Evolutionary conservation across 208 protist species (phyloP), one percentile per base, ranked within the genome.

Genomic region (Trypanosoma avium): DNA sequence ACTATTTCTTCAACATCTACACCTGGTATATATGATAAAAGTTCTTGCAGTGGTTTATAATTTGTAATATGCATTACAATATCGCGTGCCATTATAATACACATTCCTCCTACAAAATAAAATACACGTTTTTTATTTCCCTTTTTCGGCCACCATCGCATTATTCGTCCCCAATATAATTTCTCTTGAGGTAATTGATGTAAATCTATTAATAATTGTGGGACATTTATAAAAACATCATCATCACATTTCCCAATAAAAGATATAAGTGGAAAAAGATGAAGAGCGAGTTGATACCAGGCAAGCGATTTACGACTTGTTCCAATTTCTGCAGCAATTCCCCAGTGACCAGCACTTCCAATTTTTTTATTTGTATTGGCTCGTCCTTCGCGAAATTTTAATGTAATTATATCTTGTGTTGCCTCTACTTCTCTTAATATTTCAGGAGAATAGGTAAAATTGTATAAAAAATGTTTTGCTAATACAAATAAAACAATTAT

Each of bases 191-290:
- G 70, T 30, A 75, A 27, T 17, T 29, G 6, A 24, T 59, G 56
- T 19, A 81, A 24, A 52, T 81, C 79, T n/a, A 67, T 50, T 35
- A 85, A 26, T 30, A 73, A 74, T 61, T 85, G 75, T 52, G 80
- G 80, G 33, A 82, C 73, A 35, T 70, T 67, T 38, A 81, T 4
- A 62, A 79, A 86, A 13, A 61, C 46, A 60, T 86, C 80, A 58
- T 86, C 80, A 61, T 86, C 80, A 10, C 61, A 64, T 54, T 86
- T 86, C n/a, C 71, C 60, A 54, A 86, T 71, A 68, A 64, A 86
- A 1, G 64, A 52, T 22, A 71, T 67, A 8, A 58, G 21, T 17
- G 38, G 65, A 59, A 80, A 78, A 0, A 71, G 52, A 32, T 56
- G 65, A 40, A 82, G 74, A 19, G 75, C 75, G 43, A 70, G 66